Conservation (phyloP, 1,284 basidiomycete genomes). For the Schizopora paradoxa region DNA sequence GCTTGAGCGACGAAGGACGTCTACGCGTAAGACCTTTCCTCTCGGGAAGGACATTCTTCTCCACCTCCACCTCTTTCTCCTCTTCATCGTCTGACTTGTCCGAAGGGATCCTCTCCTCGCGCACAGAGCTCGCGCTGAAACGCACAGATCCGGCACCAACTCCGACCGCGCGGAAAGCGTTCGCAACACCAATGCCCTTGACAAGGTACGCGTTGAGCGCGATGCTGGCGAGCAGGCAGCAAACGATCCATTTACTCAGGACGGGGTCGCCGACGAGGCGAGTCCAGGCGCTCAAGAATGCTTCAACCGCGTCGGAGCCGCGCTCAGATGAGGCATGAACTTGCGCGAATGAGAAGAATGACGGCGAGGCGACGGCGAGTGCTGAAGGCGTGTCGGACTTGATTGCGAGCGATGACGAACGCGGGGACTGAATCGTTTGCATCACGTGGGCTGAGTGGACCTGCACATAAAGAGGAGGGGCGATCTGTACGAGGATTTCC, state of each 20-base stretch:
- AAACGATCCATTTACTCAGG: slow-evolving; percentile 93
- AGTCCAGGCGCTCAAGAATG: slow-evolving; percentile 93
- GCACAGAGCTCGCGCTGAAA: slow-evolving; percentile 32
- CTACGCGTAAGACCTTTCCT: slow-evolving; percentile 20
- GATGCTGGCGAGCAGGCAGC: slow-evolving; percentile 82
- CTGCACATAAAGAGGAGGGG: slow-evolving; percentile 59
- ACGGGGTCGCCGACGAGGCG: slow-evolving; percentile 93
- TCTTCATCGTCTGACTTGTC: not conserved
- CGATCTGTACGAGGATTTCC: slow-evolving; percentile 67
- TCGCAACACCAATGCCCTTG: slow-evolving; percentile 60
- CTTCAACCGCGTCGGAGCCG: too few relatives aligned
- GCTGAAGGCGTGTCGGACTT: slow-evolving; percentile 1
- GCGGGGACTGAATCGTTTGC: slow-evolving; percentile 10
- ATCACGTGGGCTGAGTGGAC: slow-evolving; percentile 32
- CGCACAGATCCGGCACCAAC: slow-evolving; percentile 38
- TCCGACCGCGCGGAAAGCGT: slow-evolving; percentile 35
- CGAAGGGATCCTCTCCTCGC: slow-evolving; percentile 7
- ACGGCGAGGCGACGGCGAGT: too few relatives aligned
- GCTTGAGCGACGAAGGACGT: too few relatives aligned
- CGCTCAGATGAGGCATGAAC: not conserved
- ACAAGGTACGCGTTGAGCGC: slow-evolving; percentile 92
- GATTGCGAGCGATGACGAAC: slow-evolving; percentile 21
- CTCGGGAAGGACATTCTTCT: slow-evolving; percentile 23
- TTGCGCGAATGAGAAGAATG: not conserved
- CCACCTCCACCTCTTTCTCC: slow-evolving; percentile 2